Percentiles rank a stretch among this genome's conserved stretches.
These are phyloP conservation scores for Coniochaeta pulveracea DNA, from an alignment of 2,329 filamentous ascomycete genomes.

Conservation along the genomic window DNA sequence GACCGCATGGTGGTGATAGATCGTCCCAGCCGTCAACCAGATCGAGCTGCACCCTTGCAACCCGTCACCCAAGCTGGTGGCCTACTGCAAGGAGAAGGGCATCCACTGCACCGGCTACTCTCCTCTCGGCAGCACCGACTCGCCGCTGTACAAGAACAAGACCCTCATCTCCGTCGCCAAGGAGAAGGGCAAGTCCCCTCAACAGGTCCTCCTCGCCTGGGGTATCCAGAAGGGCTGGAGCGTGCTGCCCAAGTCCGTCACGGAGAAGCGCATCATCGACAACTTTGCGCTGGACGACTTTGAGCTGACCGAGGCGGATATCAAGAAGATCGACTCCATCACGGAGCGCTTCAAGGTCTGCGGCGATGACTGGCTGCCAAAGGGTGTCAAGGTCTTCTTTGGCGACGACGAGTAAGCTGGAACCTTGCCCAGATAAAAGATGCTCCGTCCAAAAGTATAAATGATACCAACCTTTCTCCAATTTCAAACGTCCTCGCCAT, in stretches of 20 bases:
- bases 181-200: conserved; percentile 54
- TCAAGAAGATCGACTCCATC: conserved; percentile 55
- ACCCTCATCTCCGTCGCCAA: conserved; percentile 52
- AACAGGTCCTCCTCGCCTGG: conserved; percentile 73
- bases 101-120: conserved; percentile 70
- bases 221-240: conserved; percentile 70
- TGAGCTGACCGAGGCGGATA: conserved; percentile 61
- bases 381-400: conserved; percentile 74
- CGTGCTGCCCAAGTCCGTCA: conserved; percentile 80
- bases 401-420: conserved; percentile 62
- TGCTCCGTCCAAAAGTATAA: too few species aligned
- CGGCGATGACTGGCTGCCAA: conserved; percentile 60
- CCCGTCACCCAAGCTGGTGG: conserved; percentile 68
- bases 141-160: conserved; percentile 56
- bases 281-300: conserved; percentile 71
- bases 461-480: too few species aligned
- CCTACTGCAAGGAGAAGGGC: conserved; percentile 59
- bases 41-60: conserved; percentile 73
- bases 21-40: conserved; percentile 64
- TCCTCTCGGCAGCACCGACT: conserved; percentile 60
- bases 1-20: too few species aligned
- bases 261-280: conserved; percentile 57
- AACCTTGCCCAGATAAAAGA: too few species aligned
- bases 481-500: too few species aligned
- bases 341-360: conserved; percentile 76